Percentiles rank a stretch among this genome's conserved stretches.
Conservation (phyloP, 2,329 filamentous ascomycete species). For the Botrytis elliptica region DNA sequence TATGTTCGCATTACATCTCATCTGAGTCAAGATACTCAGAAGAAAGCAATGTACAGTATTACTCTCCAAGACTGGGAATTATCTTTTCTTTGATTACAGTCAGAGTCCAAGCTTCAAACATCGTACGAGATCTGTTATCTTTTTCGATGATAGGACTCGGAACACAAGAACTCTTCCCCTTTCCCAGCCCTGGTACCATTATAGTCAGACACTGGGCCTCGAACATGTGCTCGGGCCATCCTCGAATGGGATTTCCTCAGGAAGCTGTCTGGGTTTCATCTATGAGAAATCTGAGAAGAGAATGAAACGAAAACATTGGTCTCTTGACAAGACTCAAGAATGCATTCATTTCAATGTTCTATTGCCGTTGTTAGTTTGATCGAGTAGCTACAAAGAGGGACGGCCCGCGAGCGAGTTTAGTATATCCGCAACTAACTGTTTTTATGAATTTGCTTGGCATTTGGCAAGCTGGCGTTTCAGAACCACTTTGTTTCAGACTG, state of each 20-base stretch:
- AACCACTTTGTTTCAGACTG: not conserved
- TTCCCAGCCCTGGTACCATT: not conserved
- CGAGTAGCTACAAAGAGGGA: not conserved
- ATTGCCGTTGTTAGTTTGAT: not conserved
- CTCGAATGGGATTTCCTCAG: not conserved
- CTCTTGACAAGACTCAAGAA: not conserved
- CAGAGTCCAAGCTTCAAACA: not conserved
- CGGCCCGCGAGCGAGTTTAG: not conserved
- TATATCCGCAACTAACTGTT: not conserved
- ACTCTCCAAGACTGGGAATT: not conserved
- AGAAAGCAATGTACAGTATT: not conserved
- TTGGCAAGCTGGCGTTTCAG: not conserved
- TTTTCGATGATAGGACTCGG: not conserved
- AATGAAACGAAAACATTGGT: not conserved
- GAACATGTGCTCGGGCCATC: constrained; percentile 3
- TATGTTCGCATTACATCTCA: not conserved
- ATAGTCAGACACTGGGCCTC: not conserved
- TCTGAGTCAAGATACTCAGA: not conserved
- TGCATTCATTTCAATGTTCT: not conserved
- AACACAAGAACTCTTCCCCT: not conserved
- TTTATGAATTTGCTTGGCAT: not conserved
- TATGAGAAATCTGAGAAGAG: not conserved
- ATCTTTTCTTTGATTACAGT: not conserved
- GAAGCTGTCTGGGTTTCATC: not conserved
- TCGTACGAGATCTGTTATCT: not conserved